Conservation (phyloP, 352 stramenopile genomes). For the Pseudoperonospora humuli region DNA sequence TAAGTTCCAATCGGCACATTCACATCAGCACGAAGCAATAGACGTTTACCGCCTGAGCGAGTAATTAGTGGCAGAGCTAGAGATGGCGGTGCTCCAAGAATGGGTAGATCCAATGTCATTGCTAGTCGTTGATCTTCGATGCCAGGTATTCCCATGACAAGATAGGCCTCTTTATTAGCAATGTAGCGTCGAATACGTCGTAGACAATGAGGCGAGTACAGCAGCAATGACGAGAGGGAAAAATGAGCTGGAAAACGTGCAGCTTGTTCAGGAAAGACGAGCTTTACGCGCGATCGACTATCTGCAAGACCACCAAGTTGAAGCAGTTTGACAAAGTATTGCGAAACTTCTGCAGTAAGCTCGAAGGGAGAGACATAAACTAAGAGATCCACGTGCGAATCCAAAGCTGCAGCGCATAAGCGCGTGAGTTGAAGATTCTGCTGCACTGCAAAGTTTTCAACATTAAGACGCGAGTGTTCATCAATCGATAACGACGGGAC, state of each 20-base stretch:
- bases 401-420: conserved; percentile 53
- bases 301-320: conserved; percentile 65
- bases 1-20: conserved; percentile 81
- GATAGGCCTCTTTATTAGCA: conserved; percentile 56
- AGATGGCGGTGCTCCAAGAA: conserved; percentile 40
- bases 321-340: conserved; percentile 83
- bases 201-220: conserved; percentile 82
- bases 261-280: conserved; percentile 84
- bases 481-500: conserved; percentile 76
- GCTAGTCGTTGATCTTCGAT: conserved; percentile 77
- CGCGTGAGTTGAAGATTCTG: conserved; percentile 82
- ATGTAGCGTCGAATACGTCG: conserved; percentile 52
- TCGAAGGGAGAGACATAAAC: conserved; percentile 86
- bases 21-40: conserved; percentile 80
- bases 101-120: conserved; percentile 65
- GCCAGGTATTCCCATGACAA: conserved; percentile 69
- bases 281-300: conserved; percentile 53
- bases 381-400: conserved; percentile 76
- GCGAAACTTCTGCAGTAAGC: conserved; percentile 57
- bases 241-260: conserved; percentile 74
- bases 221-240: conserved; percentile 66
- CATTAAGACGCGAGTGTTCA: conserved; percentile 50
- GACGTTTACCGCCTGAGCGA: conserved; percentile 67
- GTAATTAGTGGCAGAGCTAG: conserved; percentile 50
- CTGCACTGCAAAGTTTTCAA: conserved; percentile 59